Percentiles rank a stretch among this genome's conserved stretches.
Conservation (phyloP, 345 rosid genomes). For the Physaria fendleri region DNA sequence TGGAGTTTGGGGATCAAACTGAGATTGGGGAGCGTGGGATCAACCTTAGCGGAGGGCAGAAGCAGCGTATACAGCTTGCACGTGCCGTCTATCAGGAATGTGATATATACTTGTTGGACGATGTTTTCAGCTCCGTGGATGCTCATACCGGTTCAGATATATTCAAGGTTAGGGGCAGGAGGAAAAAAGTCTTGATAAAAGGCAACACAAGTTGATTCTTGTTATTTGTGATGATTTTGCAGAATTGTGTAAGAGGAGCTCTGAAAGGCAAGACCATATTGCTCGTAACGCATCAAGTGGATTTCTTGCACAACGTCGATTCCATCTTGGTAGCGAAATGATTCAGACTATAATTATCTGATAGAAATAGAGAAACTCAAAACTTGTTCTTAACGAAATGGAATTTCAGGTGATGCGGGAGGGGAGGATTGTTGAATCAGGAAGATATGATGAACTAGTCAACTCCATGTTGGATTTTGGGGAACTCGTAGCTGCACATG, state of each 20-base stretch:
- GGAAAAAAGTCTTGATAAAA: neutral
- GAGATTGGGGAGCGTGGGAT: slow-evolving; percentile 97
- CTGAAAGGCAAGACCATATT: slow-evolving; percentile 75
- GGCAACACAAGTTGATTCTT: slow-evolving; percentile 6
- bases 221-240: slow-evolving; percentile 10
- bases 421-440: slow-evolving; percentile 79
- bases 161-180: slow-evolving; percentile 54
- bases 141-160: slow-evolving; percentile 94
- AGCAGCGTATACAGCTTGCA: slow-evolving; percentile 92
- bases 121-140: slow-evolving; percentile 93
- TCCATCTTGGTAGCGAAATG: slow-evolving; percentile 49
- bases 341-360: neutral
- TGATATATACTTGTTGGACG: slow-evolving; percentile 88
- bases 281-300: slow-evolving; percentile 95
- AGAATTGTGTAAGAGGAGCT: slow-evolving; percentile 91
- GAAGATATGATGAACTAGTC: slow-evolving; percentile 58
- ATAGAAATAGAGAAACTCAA: neutral
- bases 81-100: slow-evolving; percentile 87
- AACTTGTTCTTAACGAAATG: slow-evolving; percentile 4
- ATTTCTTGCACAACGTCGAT: slow-evolving; percentile 84
- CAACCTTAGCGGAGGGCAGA: slow-evolving; percentile 97
- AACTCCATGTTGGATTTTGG: slow-evolving; percentile 61
- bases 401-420: slow-evolving; percentile 78
- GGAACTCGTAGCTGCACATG: slow-evolving; percentile 82
- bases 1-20: slow-evolving; percentile 93